These are phyloP conservation scores for Stachybotrys chartarum DNA, from an alignment of 2,329 filamentous ascomycete species.

Conservation along the genomic window DNA sequence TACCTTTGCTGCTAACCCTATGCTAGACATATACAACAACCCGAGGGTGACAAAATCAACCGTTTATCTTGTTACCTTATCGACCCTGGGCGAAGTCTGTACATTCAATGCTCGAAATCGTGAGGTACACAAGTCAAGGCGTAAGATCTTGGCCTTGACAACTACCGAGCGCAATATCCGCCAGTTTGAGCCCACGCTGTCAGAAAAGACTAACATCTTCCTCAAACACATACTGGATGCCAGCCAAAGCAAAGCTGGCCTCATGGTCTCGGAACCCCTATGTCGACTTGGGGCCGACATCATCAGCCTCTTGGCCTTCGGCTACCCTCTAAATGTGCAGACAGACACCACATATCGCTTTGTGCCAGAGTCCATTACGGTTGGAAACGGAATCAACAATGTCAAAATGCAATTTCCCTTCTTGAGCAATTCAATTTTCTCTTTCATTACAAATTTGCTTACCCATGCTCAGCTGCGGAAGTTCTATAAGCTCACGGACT, in stretches of 20 bases:
- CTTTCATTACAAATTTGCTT: not conserved
- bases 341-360: constrained; percentile 1
- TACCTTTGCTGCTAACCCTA: not conserved
- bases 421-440: not conserved
- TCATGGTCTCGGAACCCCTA: not conserved
- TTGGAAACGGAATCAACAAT: constrained; percentile 2
- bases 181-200: constrained; percentile 6
- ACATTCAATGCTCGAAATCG: constrained; percentile 4
- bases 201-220: constrained; percentile 5
- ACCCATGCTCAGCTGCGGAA: not conserved
- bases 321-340: constrained; percentile 3
- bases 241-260: not conserved
- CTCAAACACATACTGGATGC: not conserved
- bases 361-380: not conserved
- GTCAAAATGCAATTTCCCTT: constrained; percentile 4
- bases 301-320: constrained; percentile 2
- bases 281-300: constrained; percentile 2
- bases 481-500: constrained; percentile 1
- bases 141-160: constrained; percentile 2
- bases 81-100: not conserved
- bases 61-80: not conserved
- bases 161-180: constrained; percentile 5
- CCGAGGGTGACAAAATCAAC: not conserved
- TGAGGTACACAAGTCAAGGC: constrained; percentile 1
- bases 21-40: not conserved